Evolutionary conservation across 192 early-diverging fungal species (phyloP).

Genomic region (Dissophora globulifera): DNA sequence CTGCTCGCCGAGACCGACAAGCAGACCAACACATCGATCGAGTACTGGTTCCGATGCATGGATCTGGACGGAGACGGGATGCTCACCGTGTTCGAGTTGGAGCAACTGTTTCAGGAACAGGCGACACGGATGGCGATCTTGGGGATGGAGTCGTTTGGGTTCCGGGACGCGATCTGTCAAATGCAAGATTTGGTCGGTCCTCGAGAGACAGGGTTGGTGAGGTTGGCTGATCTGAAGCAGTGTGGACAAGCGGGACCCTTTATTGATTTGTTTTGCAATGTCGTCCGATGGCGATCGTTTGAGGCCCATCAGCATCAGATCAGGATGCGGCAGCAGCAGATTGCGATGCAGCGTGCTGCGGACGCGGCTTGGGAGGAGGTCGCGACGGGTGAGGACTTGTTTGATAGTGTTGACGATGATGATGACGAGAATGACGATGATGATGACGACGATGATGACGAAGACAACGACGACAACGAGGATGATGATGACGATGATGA

Average conservation of each 20-base stretch:
- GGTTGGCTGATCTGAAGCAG: constrained; percentile 43
- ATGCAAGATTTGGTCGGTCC: constrained; percentile 51
- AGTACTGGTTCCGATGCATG: constrained; percentile 93
- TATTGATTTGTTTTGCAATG: constrained; percentile 51
- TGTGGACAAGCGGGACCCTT: constrained; percentile 52
- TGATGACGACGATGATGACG: constrained; percentile 17
- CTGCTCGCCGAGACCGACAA: constrained; percentile 87
- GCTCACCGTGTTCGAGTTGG: constrained; percentile 85
- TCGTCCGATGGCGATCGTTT: constrained; percentile 42
- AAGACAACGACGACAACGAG: constrained; percentile 7
- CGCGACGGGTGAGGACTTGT: constrained; percentile 33
- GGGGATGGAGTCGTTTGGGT: constrained; percentile 50
- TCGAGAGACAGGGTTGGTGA: constrained; percentile 22
- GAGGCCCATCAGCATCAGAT: constrained; percentile 53
- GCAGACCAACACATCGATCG: constrained; percentile 60
- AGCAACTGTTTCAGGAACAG: constrained; percentile 90
- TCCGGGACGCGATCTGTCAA: constrained; percentile 51
- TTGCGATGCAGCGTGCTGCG: constrained; percentile 50
- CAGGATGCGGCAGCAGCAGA: constrained; percentile 48
- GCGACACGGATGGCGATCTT: constrained; percentile 44
- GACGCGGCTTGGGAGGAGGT: constrained; percentile 51
- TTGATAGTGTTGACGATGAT: constrained; percentile 28
- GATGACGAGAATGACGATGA: constrained; percentile 15
- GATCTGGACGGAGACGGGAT: constrained; percentile 92
- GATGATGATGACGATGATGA: constrained; percentile 15